Percentiles rank a stretch among this genome's conserved stretches.
Evolutionary conservation across 2,329 filamentous ascomycete species (phyloP).

Genomic region (Penicillium sp.): DNA sequence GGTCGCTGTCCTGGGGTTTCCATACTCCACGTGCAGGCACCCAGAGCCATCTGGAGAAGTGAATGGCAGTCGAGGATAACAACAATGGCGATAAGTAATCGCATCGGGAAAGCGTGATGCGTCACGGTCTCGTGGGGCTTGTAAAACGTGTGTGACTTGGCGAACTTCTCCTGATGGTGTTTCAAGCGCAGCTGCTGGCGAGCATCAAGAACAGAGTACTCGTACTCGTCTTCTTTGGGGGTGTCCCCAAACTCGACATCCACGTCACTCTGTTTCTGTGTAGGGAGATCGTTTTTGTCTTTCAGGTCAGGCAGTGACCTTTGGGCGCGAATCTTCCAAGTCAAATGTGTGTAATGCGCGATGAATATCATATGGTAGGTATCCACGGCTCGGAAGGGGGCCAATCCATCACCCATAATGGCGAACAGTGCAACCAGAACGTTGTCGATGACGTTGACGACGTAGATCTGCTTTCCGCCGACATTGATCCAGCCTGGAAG

Average conservation of each 20-base stretch:
- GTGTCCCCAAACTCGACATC: constrained; percentile 44
- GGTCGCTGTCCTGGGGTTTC: constrained; percentile 60
- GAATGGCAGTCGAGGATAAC: constrained; percentile 74
- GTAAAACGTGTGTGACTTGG: constrained; percentile 81
- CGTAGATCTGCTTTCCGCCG: constrained; percentile 63
- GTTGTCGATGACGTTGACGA: constrained; percentile 66
- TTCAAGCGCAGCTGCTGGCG: constrained; percentile 64
- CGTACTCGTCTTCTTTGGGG: constrained; percentile 46
- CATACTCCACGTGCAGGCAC: constrained; percentile 73
- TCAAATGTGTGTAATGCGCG: constrained; percentile 63
- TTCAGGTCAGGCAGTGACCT: constrained; percentile 57
- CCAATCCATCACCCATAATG: constrained; percentile 64
- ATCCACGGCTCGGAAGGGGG: constrained; percentile 71
- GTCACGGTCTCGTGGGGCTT: constrained; percentile 81
- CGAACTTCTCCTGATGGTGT: constrained; percentile 74
- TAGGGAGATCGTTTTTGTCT: constrained; percentile 65
- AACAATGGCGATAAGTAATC: constrained; percentile 70
- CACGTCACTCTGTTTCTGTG: constrained; percentile 38
- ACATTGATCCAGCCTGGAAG: constrained; percentile 69
- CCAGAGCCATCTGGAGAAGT: constrained; percentile 72
- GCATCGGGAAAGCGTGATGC: constrained; percentile 71
- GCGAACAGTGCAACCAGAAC: constrained; percentile 66
- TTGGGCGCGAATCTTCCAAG: constrained; percentile 61
- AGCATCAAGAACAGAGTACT: constrained; percentile 59
- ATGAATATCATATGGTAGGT: constrained; percentile 87